Base-by-base conservation (phyloP, 441 rosid genomes). In the Pelargonium australe region DNA sequence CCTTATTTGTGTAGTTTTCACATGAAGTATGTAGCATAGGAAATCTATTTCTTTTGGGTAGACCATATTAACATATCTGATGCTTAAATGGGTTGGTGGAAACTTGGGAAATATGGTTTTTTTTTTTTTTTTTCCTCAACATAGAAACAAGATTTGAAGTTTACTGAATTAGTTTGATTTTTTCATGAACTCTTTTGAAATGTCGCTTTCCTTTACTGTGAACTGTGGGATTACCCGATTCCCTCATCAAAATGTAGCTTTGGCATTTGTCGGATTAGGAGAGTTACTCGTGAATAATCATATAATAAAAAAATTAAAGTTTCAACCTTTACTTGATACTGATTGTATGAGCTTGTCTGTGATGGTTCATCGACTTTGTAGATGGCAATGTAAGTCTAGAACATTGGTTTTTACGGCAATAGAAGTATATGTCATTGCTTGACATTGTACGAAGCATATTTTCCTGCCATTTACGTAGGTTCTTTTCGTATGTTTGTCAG, bases 401-500 rank as follows among this genome's bases (percentile, higher is more conserved):
- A 25, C 28, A 25, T 25, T 25, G 28, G 1, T 25, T 25, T 25
- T 25, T 25, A 25, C 28, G 28, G 28, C 1, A 25, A 25, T 0
- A 25, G 28, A 43, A 43, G 47, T 43, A 7, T 11, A 5, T 43
- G 11, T 1, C 1, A 4, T 43, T 43, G 47, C 10, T 7, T 43
- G 1, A 3, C n/a, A 9, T 47, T 2, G n/a, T 47, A 49, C 16
- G 16, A 49, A 49, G 5, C 4, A 1, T 13, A 3, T 12, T 49
- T 49, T 5, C 57, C 12, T 12, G n/a, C n/a, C 14, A 13, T 13
- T 49, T 49, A 49, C 16, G n/a, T 12, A 25, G 57, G 5, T 49
- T 12, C 1, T 12, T 49, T 49, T 49, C 1, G 14, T 10, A 51
- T 74, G 87, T 71, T 83, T 83, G 55, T 72, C 86, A 12, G 95